These are phyloP conservation scores for Echinochloa phyllopogon DNA, from an alignment of 176 grass and related monocot species.

Conservation along the genomic window DNA sequence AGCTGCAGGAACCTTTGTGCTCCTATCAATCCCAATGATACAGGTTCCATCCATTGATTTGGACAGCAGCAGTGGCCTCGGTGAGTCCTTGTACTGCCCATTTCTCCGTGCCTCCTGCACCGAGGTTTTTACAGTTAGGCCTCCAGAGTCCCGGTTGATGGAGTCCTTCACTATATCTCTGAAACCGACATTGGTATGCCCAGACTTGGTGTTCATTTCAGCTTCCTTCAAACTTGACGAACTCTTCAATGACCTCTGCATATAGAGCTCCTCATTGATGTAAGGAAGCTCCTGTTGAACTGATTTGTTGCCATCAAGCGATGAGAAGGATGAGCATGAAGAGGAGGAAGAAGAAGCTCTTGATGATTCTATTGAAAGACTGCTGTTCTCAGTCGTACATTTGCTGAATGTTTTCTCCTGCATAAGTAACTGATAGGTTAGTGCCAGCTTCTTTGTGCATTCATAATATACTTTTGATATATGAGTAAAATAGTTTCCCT, in stretches of 20 bases:
- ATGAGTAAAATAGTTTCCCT: conserved; percentile 2
- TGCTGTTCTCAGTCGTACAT: conserved; percentile 78
- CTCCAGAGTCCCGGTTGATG: conserved; percentile 59
- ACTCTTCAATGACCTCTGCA: conserved; percentile 57
- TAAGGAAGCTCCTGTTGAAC: conserved; percentile 61
- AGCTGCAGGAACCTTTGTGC: conserved; percentile 49
- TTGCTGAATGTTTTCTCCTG: conserved; percentile 96
- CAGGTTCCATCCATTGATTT: conserved; percentile 86
- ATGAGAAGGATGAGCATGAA: conserved; percentile 88
- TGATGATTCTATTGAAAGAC: conserved; percentile 86
- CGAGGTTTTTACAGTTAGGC: conserved; percentile 64
- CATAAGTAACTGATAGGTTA: conserved; percentile 35
- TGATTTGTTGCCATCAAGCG: conserved; percentile 67
- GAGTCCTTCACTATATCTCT: conserved; percentile 78
- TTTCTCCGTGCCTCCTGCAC: conserved; percentile 56
- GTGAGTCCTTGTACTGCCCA: conserved; percentile 67
- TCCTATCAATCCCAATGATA: conserved; percentile 72
- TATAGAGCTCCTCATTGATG: conserved; percentile 57
- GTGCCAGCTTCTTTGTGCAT: conserved; percentile 12
- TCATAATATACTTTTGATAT: not conserved
- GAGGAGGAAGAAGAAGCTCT: conserved; percentile 89
- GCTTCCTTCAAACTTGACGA: conserved; percentile 48
- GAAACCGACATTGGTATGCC: conserved; percentile 48
- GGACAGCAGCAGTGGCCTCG: conserved; percentile 79
- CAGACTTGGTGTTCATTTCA: conserved; percentile 41